Base-by-base conservation (phyloP, 768 basidiomycete genomes). In the Termitomyces sp. region DNA sequence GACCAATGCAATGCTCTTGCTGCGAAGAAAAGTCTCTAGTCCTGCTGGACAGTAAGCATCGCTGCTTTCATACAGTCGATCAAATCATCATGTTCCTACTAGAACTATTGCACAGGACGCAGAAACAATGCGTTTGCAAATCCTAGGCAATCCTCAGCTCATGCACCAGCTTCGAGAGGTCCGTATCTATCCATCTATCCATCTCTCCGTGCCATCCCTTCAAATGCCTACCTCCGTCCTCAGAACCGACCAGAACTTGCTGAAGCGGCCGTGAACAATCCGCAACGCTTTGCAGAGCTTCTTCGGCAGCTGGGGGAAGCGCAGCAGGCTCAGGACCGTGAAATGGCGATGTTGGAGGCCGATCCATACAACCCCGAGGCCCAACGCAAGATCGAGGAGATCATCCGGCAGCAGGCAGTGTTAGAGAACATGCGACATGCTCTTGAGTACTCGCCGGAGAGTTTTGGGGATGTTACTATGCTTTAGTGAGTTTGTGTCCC, bases 391-490 rank as follows among this genome's bases (percentile, higher is more conserved):
- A 99, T 99, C 55, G 97, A 96, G 71, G 97, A 98, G 67, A 86
- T 87, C 5, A 98, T 99, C 61, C 74, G 89, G 58, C 89, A 93
- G 69, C 83, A 97, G 68, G 91, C 90, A 1, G 89, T 98, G 37
- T 72, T 88, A 64, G 95, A 98, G 77, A 97, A 97, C 68, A 79
- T 95, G 82, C 85, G 90, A 57, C 93, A 97, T 74, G 97, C 97
- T 6, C 76, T 98, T 61, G 95, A 98, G 69, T 94, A 91, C 63
- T 88, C 86, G 8, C 96, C 96, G 0, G 95, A 98, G 73, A 82
- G 85, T 54, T 99, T 99, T 71, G 97, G 93, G 16, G 82, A 87
- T 60, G 97, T 99, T 33, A 89, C 86, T 2, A 99, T 99, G 97
- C 88, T 99, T 56, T 99, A 97, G 91, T 94, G 68, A 72, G 89